Base-by-base conservation (phyloP, 306 rosid species). In the Cicer judaicum region DNA sequence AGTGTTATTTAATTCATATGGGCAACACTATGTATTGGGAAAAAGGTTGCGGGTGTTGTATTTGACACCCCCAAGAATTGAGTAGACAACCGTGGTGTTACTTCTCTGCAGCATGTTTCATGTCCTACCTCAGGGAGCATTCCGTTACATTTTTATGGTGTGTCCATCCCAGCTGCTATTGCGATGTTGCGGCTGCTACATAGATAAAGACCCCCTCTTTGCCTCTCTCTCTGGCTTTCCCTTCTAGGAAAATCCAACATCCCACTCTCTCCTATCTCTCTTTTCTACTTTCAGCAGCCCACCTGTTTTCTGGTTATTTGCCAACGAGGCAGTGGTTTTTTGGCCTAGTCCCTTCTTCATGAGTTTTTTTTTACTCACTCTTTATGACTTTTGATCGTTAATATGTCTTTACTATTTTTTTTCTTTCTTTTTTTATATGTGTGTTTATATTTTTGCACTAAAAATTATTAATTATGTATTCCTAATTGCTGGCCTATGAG, bases 131-230 rank as follows among this genome's bases (percentile, higher is more conserved):
- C 18, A 34, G 65, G 43, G 43, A 7, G 40, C 65, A 34, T 12
- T 12, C 18, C 16, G 18, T 59, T 16, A 34, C 65, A 59, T 59
- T 59, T 29, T 34, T 16, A 59, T 18, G 34, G 59, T 8, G 43
- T 59, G 18, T 59, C 65, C 42, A 29, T 59, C 15, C 29, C 42
- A 12, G 42, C 34, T 59, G 8, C 16, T 59, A 12, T 8, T 13
- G 15, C 18, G 7, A 43, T 12, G 6, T 43, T 64, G 53, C 2
- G 14, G 70, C 9, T 40, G 29, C 38, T 64, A 64, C 36, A 21
- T 34, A 14, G 36, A 15, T 57, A 29, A 73, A 61, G 65, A 61
- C n/a, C 46, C 48, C 48, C n/a, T 12, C 70, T 61, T 34, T 7
- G 14, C 55, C 6, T 10, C 5, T 73, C 59, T 29, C 13, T 73